Evolutionary conservation across 306 rosid genomes (phyloP), one percentile per base, ranked within the genome.

Genomic region (Cyclanthera cordifolia): DNA sequence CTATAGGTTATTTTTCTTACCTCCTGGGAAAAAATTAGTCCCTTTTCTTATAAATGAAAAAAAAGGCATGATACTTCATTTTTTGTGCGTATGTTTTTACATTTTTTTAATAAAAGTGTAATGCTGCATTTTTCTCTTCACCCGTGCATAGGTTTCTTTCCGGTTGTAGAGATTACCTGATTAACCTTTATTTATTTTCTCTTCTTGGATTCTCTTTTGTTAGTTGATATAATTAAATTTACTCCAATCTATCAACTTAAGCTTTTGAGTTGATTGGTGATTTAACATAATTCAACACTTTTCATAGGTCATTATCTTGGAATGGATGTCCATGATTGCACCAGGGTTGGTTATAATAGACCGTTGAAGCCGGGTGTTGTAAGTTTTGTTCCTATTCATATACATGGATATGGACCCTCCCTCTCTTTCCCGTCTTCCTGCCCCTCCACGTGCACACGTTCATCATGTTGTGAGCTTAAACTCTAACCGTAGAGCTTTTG

Each of bases 361-460:
- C 84, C 87, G 43, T 80, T 93, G 84, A 82, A 86, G 90, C 93
- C 99, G 53, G 95, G 99, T 78, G 90, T 82, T 79, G 99, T 93
- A 93, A 87, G 99, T 89, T 79, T 21, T 74, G 74, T 76, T 64
- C 78, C 67, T 34, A 72, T 73, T 73, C 16, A 14, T 60, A 74
- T 59, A 60, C 53, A 61, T 63, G 27, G 52, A 39, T 14, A 9
- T 19, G 2, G 3, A 34, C 13, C 49, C 28, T 8, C 13, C 49
- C 28, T 8, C 50, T 10, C 68, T 9, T 41, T 34, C 2, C 1
- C 16, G 16, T 59, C 8, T 59, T 59, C 67, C 27, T 2, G 13
- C 13, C n/a, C 60, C 60, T 54, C n/a, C 17, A 21, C 5, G 23
- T 52, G n/a, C n/a, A 10, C n/a, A 53, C 34, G 45, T 17, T n/a